phyloP scores from a whole-genome alignment of 2,329 filamentous ascomycete genomes.

The Xylaria sp. region DNA sequence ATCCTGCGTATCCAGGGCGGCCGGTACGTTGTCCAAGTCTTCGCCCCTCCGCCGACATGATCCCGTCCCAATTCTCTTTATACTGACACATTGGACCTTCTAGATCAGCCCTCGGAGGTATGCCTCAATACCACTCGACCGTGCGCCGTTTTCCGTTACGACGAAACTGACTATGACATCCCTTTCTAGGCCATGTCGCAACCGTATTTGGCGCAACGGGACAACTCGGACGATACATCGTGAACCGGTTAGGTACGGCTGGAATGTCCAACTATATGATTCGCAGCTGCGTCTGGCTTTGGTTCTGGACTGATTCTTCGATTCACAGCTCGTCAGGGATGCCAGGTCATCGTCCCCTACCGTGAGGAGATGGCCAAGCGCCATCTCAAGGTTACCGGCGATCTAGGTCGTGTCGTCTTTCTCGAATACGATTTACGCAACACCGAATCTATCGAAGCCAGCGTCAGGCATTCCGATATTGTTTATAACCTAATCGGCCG shows the following conservation, averaged over 20 bases:
- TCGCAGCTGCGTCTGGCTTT: neutral
- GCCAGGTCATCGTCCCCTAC: slow-evolving; percentile 90
- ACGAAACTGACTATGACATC: slow-evolving; percentile 27
- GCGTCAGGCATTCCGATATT: slow-evolving; percentile 93
- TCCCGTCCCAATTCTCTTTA: slow-evolving; percentile 31
- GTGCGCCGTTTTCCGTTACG: slow-evolving; percentile 18
- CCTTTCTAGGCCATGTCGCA: slow-evolving; percentile 78
- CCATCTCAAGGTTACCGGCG: slow-evolving; percentile 94
- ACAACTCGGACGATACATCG: slow-evolving; percentile 94
- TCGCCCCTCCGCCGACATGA: neutral
- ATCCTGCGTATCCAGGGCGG: slow-evolving; percentile 88
- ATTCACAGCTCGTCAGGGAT: slow-evolving; percentile 81
- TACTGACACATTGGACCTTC: slow-evolving; percentile 24
- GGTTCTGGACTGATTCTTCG: slow-evolving; percentile 33
- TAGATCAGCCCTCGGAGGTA: slow-evolving; percentile 88
- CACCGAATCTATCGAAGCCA: slow-evolving; percentile 94
- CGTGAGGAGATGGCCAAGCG: slow-evolving; percentile 98
- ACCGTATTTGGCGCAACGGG: slow-evolving; percentile 98
- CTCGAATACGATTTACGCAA: slow-evolving; percentile 95
- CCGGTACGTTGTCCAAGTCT: slow-evolving; percentile 64
- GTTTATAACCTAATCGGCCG: slow-evolving; percentile 96
- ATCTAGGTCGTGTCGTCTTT: slow-evolving; percentile 88
- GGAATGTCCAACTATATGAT: neutral
- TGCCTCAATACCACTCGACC: slow-evolving; percentile 7
- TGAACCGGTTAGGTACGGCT: slow-evolving; percentile 79